These are phyloP conservation scores for Candida michaelii DNA, from an alignment of 805 yeast genomes.

Conservation along the genomic window DNA sequence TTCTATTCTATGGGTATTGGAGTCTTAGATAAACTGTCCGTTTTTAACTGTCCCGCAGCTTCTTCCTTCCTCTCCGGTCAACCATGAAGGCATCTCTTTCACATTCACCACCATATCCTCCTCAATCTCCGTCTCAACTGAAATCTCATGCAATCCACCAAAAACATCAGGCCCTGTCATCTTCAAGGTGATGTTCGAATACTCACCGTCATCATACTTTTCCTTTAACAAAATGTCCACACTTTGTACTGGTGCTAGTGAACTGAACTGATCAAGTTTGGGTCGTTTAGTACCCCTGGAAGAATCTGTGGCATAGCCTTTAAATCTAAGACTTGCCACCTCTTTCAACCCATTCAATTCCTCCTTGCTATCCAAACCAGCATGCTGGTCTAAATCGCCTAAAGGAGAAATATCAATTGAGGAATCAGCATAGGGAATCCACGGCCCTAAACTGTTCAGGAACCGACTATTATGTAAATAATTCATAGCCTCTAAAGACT, in stretches of 20 bases:
- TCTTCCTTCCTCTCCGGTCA: slow-evolving; percentile 72
- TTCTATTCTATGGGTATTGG: no score
- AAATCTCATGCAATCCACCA: slow-evolving; percentile 74
- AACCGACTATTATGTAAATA: slow-evolving; percentile 58
- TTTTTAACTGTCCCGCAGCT: slow-evolving; percentile 43
- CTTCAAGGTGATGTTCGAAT: slow-evolving; percentile 31
- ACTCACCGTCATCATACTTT: slow-evolving; percentile 16
- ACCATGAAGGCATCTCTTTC: slow-evolving; percentile 66
- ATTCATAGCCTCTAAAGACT: slow-evolving; percentile 55
- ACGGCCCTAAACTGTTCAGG: slow-evolving; percentile 62
- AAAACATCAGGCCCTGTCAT: slow-evolving; percentile 70
- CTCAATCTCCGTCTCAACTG: slow-evolving; percentile 29
- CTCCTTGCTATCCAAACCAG: slow-evolving; percentile 10
- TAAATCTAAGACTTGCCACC: slow-evolving; percentile 59
- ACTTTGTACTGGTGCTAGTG: slow-evolving; percentile 59
- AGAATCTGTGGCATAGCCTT: slow-evolving; percentile 43
- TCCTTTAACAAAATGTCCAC: slow-evolving; percentile 47
- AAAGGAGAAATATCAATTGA: slow-evolving; percentile 66
- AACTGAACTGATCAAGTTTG: slow-evolving; percentile 40
- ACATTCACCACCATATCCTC: slow-evolving; percentile 49
- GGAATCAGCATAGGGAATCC: slow-evolving; percentile 74
- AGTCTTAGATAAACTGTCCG: slow-evolving; percentile 14
- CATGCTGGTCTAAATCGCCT: slow-evolving; percentile 43
- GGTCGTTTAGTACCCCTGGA: slow-evolving; percentile 10
- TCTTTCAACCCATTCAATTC: background rate